Evolutionary conservation across 768 basidiomycete genomes (phyloP).

Genomic region (Lactifluus piperatus): DNA sequence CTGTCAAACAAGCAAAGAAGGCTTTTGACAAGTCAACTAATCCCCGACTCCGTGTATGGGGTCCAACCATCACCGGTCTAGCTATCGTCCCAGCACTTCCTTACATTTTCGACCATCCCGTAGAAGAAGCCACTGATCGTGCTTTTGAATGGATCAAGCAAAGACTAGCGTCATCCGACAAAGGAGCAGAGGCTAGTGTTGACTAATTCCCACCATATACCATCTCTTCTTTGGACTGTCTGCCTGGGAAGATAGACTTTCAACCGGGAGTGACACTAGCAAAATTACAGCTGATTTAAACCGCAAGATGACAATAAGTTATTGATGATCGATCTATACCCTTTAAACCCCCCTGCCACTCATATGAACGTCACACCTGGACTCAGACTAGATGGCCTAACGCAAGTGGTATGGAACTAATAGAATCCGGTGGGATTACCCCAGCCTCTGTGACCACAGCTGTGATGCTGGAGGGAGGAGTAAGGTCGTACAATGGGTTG

Average conservation of each 20-base stretch:
- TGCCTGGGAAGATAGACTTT: neutral
- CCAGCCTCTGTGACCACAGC: slow-evolving; percentile 97
- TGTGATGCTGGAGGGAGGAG: slow-evolving; percentile 85
- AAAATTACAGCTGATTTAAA: neutral
- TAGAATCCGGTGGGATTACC: slow-evolving; percentile 86
- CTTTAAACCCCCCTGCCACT: neutral
- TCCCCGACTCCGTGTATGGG: slow-evolving; percentile 57
- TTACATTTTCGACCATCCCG: slow-evolving; percentile 72
- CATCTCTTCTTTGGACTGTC: neutral
- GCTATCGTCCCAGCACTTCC: slow-evolving; percentile 68
- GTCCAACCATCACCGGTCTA: slow-evolving; percentile 65
- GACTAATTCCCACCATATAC: neutral
- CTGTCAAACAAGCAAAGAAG: slow-evolving; percentile 64
- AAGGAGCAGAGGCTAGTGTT: slow-evolving; percentile 24
- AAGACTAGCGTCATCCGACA: slow-evolving; percentile 37
- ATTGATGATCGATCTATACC: slow-evolving; percentile 1
- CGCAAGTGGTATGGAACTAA: slow-evolving; percentile 73
- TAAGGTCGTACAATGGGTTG: slow-evolving; percentile 89
- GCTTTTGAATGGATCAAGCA: slow-evolving; percentile 65
- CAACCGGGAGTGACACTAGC: neutral
- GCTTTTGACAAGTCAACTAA: slow-evolving; percentile 53
- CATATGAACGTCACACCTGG: neutral
- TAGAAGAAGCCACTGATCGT: slow-evolving; percentile 58
- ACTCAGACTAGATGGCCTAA: slow-evolving; percentile 33
- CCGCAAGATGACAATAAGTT: slow-evolving; percentile 19